Percentiles rank a stretch among this genome's conserved stretches.
These are phyloP conservation scores for Salix brachista DNA, from an alignment of 345 rosid genomes.

Conservation along the genomic window DNA sequence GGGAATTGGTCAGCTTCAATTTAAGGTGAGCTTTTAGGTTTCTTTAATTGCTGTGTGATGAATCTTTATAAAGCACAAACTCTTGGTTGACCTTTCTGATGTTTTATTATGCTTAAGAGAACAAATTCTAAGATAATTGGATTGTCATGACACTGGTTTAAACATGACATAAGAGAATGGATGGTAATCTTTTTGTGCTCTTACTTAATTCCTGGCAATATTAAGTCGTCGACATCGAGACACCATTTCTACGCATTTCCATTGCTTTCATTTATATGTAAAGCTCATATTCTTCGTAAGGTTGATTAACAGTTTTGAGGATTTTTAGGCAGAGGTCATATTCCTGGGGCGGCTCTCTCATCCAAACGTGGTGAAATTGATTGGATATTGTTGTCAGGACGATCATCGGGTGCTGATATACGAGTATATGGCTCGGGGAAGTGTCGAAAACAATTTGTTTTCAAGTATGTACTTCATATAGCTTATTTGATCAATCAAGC, in stretches of 20 bases:
- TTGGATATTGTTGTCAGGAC: constrained; percentile 92
- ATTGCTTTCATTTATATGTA: neutral
- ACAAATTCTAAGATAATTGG: neutral
- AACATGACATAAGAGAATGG: constrained; percentile 58
- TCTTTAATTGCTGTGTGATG: neutral
- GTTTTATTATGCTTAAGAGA: neutral
- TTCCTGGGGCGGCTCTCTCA: constrained; percentile 95
- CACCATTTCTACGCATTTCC: neutral
- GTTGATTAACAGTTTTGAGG: constrained; percentile 15
- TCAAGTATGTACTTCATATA: constrained; percentile 55
- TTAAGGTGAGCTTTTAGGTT: neutral
- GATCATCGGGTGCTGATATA: constrained; percentile 79
- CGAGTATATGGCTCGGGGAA: constrained; percentile 92
- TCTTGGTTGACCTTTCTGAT: neutral
- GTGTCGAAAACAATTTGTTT: constrained; percentile 82
- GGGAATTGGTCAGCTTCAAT: neutral
- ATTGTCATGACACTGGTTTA: neutral
- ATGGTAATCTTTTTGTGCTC: constrained; percentile 50
- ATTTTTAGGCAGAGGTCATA: constrained; percentile 87
- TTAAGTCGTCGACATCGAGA: neutral
- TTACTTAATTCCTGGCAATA: neutral
- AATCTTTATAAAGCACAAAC: neutral
- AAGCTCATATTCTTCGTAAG: neutral
- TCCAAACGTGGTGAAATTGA: constrained; percentile 87
- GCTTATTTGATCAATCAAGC: neutral